These are phyloP conservation scores for Starmera quercuum DNA, from an alignment of 805 yeast genomes.

Conservation along the genomic window DNA sequence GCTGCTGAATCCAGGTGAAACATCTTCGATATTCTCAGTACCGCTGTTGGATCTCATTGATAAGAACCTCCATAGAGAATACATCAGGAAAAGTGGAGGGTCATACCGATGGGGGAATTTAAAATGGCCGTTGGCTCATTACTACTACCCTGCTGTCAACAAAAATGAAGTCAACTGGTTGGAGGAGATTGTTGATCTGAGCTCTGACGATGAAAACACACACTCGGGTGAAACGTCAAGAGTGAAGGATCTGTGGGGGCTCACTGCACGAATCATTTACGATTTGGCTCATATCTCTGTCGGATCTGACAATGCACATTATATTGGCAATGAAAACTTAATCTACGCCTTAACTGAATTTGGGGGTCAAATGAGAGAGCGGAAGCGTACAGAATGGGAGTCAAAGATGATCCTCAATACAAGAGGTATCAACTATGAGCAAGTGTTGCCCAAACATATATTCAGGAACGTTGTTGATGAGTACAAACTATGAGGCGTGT, in stretches of 20 bases:
- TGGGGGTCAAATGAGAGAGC: conserved; percentile 46
- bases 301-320: conserved; percentile 19
- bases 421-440: conserved; percentile 19
- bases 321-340: conserved; percentile 59
- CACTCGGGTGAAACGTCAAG: conserved; percentile 27
- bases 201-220: conserved; percentile 43
- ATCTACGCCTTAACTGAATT: conserved; percentile 46
- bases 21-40: conserved; percentile 60
- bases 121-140: conserved; percentile 58
- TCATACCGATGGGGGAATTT: conserved; percentile 63
- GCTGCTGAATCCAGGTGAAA: conserved; percentile 68
- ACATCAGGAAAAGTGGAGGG: conserved; percentile 21
- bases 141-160: conserved; percentile 49
- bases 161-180: conserved; percentile 57
- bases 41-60: conserved; percentile 55
- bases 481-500: conserved; percentile 7
- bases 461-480: conserved; percentile 12
- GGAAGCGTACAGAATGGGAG: conserved; percentile 47
- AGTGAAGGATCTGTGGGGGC: conserved; percentile 73
- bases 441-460: conserved; percentile 24
- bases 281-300: conserved; percentile 54
- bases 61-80: conserved; percentile 22
- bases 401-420: conserved; percentile 37
- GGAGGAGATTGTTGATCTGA: conserved; percentile 48
- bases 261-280: conserved; percentile 72